phyloP scores from a whole-genome alignment of 345 rosid genomes.

The Lepidium africanum region DNA sequence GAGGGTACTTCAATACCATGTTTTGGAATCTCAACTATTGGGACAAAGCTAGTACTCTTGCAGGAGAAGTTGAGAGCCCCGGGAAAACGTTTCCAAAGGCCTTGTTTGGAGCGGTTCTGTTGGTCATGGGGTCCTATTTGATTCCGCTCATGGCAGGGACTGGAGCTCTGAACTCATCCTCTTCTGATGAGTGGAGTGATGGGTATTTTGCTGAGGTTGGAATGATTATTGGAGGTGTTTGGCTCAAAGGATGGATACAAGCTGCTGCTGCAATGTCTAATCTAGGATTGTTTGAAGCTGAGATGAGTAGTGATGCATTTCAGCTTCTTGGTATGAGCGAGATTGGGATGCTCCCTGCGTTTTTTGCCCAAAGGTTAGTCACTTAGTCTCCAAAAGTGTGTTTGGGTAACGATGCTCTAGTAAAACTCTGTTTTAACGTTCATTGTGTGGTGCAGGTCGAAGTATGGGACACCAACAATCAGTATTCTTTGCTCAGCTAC shows the following conservation, averaged over 20 bases:
- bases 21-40: conserved; percentile 96
- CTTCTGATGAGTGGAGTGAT: conserved; percentile 71
- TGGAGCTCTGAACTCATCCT: conserved; percentile 45
- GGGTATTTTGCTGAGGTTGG: conserved; percentile 96
- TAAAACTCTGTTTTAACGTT: neutral
- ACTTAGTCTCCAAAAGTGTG: neutral
- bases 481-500: conserved; percentile 82
- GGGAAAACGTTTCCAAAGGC: conserved; percentile 90
- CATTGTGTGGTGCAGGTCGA: conserved; percentile 45
- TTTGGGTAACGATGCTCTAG: neutral
- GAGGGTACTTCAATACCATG: conserved; percentile 82
- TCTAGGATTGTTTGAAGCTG: conserved; percentile 92
- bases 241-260: conserved; percentile 94
- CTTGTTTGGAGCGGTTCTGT: conserved; percentile 61
- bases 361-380: conserved; percentile 59
- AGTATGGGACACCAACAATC: conserved; percentile 79
- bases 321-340: conserved; percentile 97
- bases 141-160: conserved; percentile 81
- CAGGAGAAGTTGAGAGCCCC: conserved; percentile 80
- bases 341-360: conserved; percentile 81
- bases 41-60: conserved; percentile 96
- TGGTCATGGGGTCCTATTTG: conserved; percentile 73
- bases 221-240: conserved; percentile 73
- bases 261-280: conserved; percentile 94
- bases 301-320: conserved; percentile 90